phyloP scores from a whole-genome alignment of 352 stramenopile genomes.

The Globisporangium carolinianum region DNA sequence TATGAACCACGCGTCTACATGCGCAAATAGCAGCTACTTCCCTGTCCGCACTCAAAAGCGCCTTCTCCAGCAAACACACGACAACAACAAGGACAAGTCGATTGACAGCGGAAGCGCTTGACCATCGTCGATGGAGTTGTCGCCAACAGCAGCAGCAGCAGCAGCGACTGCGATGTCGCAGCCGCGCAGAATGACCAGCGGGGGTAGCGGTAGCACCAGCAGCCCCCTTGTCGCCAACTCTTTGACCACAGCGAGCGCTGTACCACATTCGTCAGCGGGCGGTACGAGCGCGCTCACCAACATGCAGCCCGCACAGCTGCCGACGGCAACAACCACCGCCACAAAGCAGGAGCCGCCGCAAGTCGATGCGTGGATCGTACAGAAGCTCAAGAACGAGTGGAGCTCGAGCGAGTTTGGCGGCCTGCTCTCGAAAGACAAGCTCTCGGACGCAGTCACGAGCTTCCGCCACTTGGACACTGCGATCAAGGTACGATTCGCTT shows the following conservation, averaged over 20 bases:
- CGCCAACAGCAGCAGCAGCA: not conserved
- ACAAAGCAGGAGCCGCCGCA: conserved; percentile 14
- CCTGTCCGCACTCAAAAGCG: too few species aligned
- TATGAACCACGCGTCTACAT: too few species aligned
- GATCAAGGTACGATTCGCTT: conserved; percentile 37
- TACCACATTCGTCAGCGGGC: too few species aligned
- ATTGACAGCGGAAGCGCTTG: not conserved
- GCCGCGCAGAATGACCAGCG: not conserved
- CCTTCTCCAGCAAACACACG: too few species aligned
- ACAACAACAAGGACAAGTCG: not conserved
- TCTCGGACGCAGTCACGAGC: conserved; percentile 46
- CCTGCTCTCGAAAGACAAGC: conserved; percentile 50
- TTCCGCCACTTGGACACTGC: conserved; percentile 58
- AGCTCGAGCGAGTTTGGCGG: conserved; percentile 60
- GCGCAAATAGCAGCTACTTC: too few species aligned
- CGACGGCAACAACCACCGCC: not conserved
- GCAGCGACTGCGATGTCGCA: not conserved
- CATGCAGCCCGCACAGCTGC: too few species aligned
- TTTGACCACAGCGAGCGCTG: not conserved
- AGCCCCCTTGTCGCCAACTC: not conserved
- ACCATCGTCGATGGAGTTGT: not conserved
- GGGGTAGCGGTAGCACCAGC: not conserved
- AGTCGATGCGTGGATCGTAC: conserved; percentile 63
- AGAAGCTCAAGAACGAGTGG: conserved; percentile 74
- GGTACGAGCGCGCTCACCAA: too few species aligned